phyloP scores from a whole-genome alignment of 2,329 filamentous ascomycete genomes.

The Chaetomium sp. region DNA sequence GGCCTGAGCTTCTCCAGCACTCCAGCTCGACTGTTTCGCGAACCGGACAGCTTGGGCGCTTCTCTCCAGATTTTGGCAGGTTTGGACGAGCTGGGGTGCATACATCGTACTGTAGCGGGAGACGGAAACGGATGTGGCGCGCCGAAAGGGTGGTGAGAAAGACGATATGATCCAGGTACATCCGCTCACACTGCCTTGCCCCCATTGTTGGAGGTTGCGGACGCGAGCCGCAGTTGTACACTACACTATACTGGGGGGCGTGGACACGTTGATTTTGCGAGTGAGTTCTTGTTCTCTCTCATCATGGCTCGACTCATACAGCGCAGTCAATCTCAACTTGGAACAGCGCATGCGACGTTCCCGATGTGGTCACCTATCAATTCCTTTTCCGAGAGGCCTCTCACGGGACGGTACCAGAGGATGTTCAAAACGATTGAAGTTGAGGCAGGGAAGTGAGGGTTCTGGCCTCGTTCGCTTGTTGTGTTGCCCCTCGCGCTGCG shows the following conservation, averaged over 20 bases:
- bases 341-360: constrained; percentile 18
- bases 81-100: constrained; percentile 1
- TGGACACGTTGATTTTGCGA: too few relatives aligned
- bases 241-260: too few relatives aligned
- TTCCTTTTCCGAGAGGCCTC: constrained; percentile 6
- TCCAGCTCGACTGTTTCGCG: constrained; percentile 6
- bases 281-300: too few relatives aligned
- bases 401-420: constrained; percentile 10
- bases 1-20: not conserved
- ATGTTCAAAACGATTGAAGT: not conserved
- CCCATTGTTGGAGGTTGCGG: too few relatives aligned
- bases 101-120: not conserved
- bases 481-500: constrained; percentile 1
- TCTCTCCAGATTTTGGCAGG: constrained; percentile 4
- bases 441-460: not conserved
- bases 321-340: constrained; percentile 6
- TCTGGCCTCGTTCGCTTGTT: not conserved
- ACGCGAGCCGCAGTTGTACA: too few relatives aligned
- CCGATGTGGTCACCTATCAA: constrained; percentile 16
- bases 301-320: not conserved
- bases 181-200: too few relatives aligned
- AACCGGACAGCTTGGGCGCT: not conserved
- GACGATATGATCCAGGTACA: too few relatives aligned
- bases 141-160: not conserved
- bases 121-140: constrained; percentile 10